Conservation (phyloP, 176 grass and related monocot species). For the Eragrostis curvula region DNA sequence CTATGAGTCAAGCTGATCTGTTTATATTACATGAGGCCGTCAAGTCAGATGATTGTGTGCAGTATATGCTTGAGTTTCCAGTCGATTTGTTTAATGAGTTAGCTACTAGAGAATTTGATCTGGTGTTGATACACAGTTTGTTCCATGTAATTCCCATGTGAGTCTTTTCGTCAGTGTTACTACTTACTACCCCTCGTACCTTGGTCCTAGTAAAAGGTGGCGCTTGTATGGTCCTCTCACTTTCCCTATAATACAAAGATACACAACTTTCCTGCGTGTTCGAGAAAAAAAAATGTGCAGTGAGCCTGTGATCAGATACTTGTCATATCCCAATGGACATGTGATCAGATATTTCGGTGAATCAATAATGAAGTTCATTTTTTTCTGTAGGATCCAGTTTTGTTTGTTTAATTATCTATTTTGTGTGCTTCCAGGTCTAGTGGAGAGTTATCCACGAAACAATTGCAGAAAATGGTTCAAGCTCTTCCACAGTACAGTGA, state of each 20-base stretch:
- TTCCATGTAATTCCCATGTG: too few species aligned
- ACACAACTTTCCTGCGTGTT: too few species aligned
- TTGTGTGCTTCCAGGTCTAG: constrained; percentile 43
- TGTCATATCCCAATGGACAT: not conserved
- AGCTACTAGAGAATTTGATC: not conserved
- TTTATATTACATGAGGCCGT: not conserved
- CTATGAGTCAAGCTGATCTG: not conserved
- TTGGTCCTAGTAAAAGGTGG: too few species aligned
- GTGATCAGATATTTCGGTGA: not conserved
- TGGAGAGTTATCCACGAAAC: constrained; percentile 74
- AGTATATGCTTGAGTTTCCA: not conserved
- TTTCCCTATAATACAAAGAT: too few species aligned
- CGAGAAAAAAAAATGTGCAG: not conserved
- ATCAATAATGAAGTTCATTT: not conserved
- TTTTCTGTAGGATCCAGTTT: not conserved
- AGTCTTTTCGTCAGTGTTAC: too few species aligned
- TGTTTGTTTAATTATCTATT: constrained; percentile 10
- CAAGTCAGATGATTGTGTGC: not conserved
- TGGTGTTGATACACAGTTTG: too few species aligned
- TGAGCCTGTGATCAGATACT: not conserved
- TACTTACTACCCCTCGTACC: too few species aligned
- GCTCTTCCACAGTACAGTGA: constrained; percentile 88
- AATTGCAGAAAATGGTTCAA: constrained; percentile 85
- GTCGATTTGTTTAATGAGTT: constrained; percentile 7
- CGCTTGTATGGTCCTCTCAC: too few species aligned